A percentile compares a stretch with the other conserved stretches of the same genome.
phyloP scores from a whole-genome alignment of 2,329 filamentous ascomycete genomes.

The Bimuria novae-zelandiae region DNA sequence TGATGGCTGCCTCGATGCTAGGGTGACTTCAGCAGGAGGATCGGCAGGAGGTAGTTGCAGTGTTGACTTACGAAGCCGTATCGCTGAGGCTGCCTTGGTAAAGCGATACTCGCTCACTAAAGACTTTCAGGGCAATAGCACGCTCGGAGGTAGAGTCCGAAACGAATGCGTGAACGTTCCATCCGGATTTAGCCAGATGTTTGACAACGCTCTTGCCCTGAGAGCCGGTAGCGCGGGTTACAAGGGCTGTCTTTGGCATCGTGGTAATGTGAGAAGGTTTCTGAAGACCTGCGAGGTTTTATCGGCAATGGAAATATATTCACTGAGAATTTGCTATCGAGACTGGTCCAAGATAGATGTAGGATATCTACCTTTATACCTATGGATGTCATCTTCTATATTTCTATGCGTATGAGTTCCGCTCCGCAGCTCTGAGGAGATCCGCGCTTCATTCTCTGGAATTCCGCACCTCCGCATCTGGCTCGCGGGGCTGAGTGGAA shows the following conservation, averaged over 20 bases:
- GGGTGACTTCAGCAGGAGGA: not conserved
- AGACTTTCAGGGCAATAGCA: slow-evolving; percentile 30
- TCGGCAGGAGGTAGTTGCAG: not conserved
- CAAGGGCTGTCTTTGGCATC: slow-evolving; percentile 24
- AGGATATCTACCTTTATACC: too few relatives aligned
- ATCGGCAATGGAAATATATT: too few relatives aligned
- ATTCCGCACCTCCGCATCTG: slow-evolving; percentile 1
- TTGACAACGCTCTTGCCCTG: slow-evolving; percentile 27
- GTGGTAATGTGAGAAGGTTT: not conserved
- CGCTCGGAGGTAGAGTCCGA: slow-evolving; percentile 29
- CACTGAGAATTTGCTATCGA: too few relatives aligned
- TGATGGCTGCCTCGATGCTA: slow-evolving; percentile 31
- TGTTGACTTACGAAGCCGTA: slow-evolving; percentile 16
- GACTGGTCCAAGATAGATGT: too few relatives aligned
- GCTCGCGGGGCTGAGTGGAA: not conserved
- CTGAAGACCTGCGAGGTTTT: too few relatives aligned
- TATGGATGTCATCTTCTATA: too few relatives aligned
- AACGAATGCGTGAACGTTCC: slow-evolving; percentile 42
- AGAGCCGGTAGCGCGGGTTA: slow-evolving; percentile 26
- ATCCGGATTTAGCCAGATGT: slow-evolving; percentile 31
- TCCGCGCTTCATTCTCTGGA: not conserved
- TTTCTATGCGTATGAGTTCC: too few relatives aligned
- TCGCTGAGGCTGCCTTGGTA: slow-evolving; percentile 41
- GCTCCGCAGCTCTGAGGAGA: slow-evolving; percentile 1
- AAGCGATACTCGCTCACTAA: slow-evolving; percentile 30